A percentile compares a stretch with the other conserved stretches of the same genome.
Conservation (phyloP, 2,329 filamentous ascomycete genomes). For the Apiospora aurea region DNA sequence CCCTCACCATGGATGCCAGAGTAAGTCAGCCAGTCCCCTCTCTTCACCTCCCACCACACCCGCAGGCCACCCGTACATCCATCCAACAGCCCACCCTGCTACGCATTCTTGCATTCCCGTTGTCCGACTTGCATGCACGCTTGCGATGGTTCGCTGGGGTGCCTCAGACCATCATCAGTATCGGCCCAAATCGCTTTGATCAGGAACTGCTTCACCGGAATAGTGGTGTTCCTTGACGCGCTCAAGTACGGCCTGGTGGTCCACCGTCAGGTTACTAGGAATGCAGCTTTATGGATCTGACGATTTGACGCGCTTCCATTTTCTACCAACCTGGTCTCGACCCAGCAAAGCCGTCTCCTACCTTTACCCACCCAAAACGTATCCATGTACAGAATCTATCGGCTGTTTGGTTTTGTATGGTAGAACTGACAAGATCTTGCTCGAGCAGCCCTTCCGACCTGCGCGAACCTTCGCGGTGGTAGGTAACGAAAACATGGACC, state of each 20-base stretch:
- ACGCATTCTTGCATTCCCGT: neutral
- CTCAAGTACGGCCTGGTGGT: neutral
- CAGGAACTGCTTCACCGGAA: neutral
- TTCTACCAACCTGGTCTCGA: neutral
- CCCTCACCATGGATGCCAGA: conserved; percentile 24
- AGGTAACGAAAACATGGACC: conserved; percentile 73
- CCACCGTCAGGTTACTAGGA: neutral
- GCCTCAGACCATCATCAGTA: neutral
- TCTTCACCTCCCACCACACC: neutral
- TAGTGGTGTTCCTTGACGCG: neutral
- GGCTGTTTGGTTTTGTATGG: neutral
- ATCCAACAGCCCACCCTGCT: neutral
- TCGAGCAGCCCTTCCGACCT: conserved; percentile 72
- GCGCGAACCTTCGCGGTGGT: conserved; percentile 63
- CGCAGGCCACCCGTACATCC: neutral
- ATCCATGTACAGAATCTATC: neutral
- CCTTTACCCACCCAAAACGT: conserved; percentile 6
- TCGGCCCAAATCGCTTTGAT: neutral
- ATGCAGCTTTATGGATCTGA: neutral
- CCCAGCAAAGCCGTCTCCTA: neutral
- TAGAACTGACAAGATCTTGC: conserved; percentile 21
- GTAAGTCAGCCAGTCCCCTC: neutral
- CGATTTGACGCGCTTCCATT: conserved; percentile 2
- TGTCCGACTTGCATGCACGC: neutral
- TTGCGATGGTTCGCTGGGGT: neutral